A percentile compares a stretch with the other conserved stretches of the same genome.
Evolutionary conservation across 306 rosid genomes (phyloP).

Genomic region (Lathyrus aphaca): DNA sequence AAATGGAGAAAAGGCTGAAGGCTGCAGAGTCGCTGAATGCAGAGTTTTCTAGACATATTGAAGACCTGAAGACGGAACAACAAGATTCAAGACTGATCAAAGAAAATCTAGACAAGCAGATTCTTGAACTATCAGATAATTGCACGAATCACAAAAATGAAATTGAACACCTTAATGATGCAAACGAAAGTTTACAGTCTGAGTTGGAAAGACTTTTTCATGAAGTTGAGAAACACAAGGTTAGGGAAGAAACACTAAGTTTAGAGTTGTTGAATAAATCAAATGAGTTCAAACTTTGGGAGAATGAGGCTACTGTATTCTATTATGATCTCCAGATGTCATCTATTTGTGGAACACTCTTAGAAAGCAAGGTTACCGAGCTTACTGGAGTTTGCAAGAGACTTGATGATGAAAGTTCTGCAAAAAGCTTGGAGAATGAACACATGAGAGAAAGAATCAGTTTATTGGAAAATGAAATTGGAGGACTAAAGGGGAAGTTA

Average conservation of each 20-base stretch:
- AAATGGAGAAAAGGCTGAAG: constrained; percentile 59
- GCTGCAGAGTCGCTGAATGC: constrained; percentile 51
- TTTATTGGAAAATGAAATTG: constrained; percentile 63
- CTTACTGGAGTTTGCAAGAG: constrained; percentile 64
- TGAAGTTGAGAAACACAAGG: constrained; percentile 61
- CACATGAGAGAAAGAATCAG: constrained; percentile 54
- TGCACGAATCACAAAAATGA: constrained; percentile 55
- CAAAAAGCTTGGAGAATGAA: constrained; percentile 59
- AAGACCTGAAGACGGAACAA: constrained; percentile 63
- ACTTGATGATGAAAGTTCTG: constrained; percentile 65
- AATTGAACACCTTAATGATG: constrained; percentile 58
- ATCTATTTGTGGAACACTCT: constrained; percentile 67
- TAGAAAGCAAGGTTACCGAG: constrained; percentile 73
- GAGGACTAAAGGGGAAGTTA: constrained; percentile 61
- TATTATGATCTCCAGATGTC: constrained; percentile 82
- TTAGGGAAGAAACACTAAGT: constrained; percentile 65
- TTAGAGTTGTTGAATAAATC: constrained; percentile 68
- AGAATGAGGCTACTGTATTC: constrained; percentile 78
- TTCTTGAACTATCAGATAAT: constrained; percentile 62
- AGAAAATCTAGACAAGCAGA: constrained; percentile 53
- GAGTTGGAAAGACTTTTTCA: constrained; percentile 53
- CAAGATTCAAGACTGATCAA: constrained; percentile 50
- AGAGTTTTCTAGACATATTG: constrained; percentile 49
- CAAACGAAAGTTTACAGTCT: constrained; percentile 50
- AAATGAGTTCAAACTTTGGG: constrained; percentile 77